Base-by-base conservation (phyloP, 176 grass and related monocot species). In the Areca catechu region DNA sequence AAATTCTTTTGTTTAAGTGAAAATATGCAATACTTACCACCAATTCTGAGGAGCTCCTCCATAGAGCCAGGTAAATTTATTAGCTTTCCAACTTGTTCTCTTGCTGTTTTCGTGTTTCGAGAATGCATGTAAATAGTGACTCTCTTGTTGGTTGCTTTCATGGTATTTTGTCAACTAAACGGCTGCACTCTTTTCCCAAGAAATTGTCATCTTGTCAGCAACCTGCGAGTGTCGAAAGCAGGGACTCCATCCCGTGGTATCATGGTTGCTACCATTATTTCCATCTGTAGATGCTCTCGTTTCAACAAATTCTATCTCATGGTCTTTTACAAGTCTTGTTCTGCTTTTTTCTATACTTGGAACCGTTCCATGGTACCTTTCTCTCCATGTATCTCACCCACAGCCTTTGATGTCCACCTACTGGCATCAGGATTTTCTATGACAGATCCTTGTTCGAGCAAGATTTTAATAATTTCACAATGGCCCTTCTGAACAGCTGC, bases 61-160 rank as follows among this genome's bases (percentile, higher is more conserved):
- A 72, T 16, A n/a, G 70, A 53, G 1, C 6, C 27, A 10, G 70
- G 70, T 20, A 72, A 62, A 9, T 62, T 61, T 53, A 72, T 62
- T 50, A 72, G 28, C 58, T 62, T 62, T 3, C 56, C 49, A 19
- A 14, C 21, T 22, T 14, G 24, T 10, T 53, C 48, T 10, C 27
- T 62, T 54, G 49, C 57, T 10, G 24, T 14, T 10, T 61, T 54
- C 53, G 58, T 28, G 18, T 23, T 23, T 18, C 53, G 19, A 53
- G 58, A 54, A 23, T 37, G 49, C 70, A 62, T 54, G 57, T 72
- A 58, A 37, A 72, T 72, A 1, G 27, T 62, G 14, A 72, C 58
- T 50, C 70, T 72, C 54, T 72, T 72, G 49, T 60, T 16, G 50
- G 4, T 30, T 27, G 5, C 15, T 19, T 54, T 22, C 47, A 22